A percentile compares a stretch with the other conserved stretches of the same genome.
Conservation (phyloP, 768 basidiomycete genomes). For the Tulasnella sp. region DNA sequence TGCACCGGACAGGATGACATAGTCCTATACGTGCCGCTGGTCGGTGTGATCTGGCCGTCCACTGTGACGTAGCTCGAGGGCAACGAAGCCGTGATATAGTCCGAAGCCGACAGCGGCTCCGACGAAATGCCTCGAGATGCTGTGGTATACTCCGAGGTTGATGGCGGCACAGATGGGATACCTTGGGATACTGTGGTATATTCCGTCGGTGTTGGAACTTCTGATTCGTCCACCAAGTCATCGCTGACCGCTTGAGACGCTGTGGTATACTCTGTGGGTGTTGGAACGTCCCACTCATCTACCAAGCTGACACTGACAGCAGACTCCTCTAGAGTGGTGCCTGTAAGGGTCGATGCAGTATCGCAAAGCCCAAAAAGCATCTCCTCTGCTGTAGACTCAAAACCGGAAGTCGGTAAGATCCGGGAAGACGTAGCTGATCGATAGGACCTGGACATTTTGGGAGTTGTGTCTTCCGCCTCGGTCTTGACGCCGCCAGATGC, state of each 20-base stretch:
- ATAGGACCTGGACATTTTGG: too few relatives aligned
- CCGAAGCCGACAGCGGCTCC: neutral
- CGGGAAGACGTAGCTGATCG: too few relatives aligned
- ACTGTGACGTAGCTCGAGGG: conserved; percentile 7
- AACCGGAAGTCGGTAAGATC: too few relatives aligned
- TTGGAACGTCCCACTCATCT: too few relatives aligned
- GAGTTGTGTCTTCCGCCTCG: too few relatives aligned
- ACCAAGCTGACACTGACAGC: too few relatives aligned
- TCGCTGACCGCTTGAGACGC: neutral
- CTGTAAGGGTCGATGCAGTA: too few relatives aligned
- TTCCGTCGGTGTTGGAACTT: neutral
- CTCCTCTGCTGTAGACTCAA: too few relatives aligned
- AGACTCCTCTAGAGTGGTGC: too few relatives aligned
- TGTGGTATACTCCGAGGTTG: neutral
- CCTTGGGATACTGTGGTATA: conserved; percentile 1
- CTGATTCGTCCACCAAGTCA: too few relatives aligned
- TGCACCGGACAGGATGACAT: conserved; percentile 3
- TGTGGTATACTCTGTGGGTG: neutral
- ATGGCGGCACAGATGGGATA: neutral
- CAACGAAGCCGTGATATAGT: conserved; percentile 3
- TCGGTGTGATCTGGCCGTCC: neutral
- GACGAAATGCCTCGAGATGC: neutral
- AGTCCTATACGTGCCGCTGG: neutral
- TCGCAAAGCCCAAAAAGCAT: too few relatives aligned
- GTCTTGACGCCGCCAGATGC: too few relatives aligned